These are phyloP conservation scores for Arabidopsis thaliana DNA, from an alignment of 345 rosid species.

Conservation along the genomic window DNA sequence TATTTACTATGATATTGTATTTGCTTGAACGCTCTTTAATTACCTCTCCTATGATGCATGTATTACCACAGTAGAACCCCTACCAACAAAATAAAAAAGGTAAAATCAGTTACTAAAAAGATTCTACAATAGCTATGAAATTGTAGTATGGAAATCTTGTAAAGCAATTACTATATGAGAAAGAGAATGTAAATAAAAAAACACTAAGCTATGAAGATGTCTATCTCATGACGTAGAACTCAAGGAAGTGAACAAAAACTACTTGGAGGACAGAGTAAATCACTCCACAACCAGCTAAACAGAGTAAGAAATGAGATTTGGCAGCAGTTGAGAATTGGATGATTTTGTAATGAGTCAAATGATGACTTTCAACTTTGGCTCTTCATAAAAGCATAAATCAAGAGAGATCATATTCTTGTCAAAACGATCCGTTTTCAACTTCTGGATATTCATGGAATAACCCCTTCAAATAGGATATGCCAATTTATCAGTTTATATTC, in stretches of 20 bases:
- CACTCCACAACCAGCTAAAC: not conserved
- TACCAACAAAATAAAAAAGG: slow-evolving; percentile 22
- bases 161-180: too few relatives aligned
- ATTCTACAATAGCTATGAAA: not conserved
- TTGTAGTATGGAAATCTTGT: not conserved
- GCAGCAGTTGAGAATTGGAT: not conserved
- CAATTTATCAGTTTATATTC: slow-evolving; percentile 24
- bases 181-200: not conserved
- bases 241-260: not conserved
- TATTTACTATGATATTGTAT: too few relatives aligned
- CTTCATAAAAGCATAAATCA: slow-evolving; percentile 30
- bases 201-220: not conserved
- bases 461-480: slow-evolving; percentile 38
- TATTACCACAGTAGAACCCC: slow-evolving; percentile 81
- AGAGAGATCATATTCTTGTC: slow-evolving; percentile 35
- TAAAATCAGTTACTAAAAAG: not conserved
- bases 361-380: slow-evolving; percentile 28
- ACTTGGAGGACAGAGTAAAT: slow-evolving; percentile 10
- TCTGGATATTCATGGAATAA: slow-evolving; percentile 46
- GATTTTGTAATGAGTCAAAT: slow-evolving; percentile 9
- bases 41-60: slow-evolving; percentile 57
- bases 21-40: slow-evolving; percentile 37
- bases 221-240: not conserved
- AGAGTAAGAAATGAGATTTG: slow-evolving; percentile 13
- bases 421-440: slow-evolving; percentile 34